Base-by-base conservation (phyloP, 2,329 filamentous ascomycete genomes). In the Emergomyces orientalis region DNA sequence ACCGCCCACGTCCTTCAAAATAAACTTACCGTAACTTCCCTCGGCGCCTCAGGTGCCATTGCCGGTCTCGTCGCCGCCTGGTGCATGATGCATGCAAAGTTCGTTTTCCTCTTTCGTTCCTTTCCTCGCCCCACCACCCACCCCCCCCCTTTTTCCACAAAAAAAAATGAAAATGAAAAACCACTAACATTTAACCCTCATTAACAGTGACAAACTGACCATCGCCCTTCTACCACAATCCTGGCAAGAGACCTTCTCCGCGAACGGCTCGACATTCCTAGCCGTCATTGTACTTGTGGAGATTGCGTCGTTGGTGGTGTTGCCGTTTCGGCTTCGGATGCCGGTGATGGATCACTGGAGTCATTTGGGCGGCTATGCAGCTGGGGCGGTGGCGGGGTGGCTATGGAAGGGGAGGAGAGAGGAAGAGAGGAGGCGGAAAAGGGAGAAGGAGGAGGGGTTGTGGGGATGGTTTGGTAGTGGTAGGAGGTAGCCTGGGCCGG, bases 11-110 rank as follows among this genome's bases (percentile, higher is more conserved):
- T 82, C 32, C 63, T 81, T 2, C 66, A 71, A 17, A 74, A 76
- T 19, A 71, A 76, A 30, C 76, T 82, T 59, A 72, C 71, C 49
- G 71, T 77, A 13, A 81, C 78, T 39, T 78, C 80, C 8, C 75
- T 82, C 7, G 82, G 82, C 32, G 79, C 80, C 13, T 83, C 80
- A 66, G 81, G 79, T 5, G 79, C 78, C 19, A 74, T 81, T 9
- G 75, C 77, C 22, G 82, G 80, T 41, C 68, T 84, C 27, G 70
- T 82, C 14, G 80, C 77, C 2, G 79, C 81, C 22, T 79, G 76
- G 68, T 82, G 80, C 67, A 75, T 78, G 59, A 71, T 83, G 47
- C 74, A 80, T 65, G 68, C 73, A 49, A 69, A 79, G 78, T 80
- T 74, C 60, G 72, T 25, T 30, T 19, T 58, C 14, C 30, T 7